A percentile compares a stretch with the other conserved stretches of the same genome.
Evolutionary conservation across 441 rosid genomes (phyloP).

Genomic region (Erodium trifolium): DNA sequence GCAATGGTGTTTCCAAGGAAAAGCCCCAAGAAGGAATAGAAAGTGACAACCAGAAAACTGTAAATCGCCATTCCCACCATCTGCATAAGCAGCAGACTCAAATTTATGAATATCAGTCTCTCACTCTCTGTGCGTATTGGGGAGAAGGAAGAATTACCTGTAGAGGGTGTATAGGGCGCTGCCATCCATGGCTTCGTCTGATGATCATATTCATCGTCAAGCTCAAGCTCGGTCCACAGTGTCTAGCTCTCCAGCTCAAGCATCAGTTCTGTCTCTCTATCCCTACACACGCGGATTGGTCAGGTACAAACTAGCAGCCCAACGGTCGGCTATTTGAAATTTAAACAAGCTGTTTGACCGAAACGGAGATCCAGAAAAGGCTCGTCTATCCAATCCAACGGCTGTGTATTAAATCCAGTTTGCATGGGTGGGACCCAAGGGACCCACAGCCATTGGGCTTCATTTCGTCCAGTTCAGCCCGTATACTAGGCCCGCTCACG

Average conservation of each 20-base stretch:
- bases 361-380: background rate
- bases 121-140: too few relatives aligned
- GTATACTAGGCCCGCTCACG: background rate
- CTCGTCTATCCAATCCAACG: background rate
- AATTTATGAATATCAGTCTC: background rate
- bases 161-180: conserved; percentile 72
- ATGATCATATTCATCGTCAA: conserved; percentile 12
- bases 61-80: conserved; percentile 70
- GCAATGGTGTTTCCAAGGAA: conserved; percentile 71
- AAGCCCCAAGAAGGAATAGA: conserved; percentile 72
- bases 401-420: background rate
- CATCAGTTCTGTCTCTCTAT: background rate
- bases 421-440: background rate
- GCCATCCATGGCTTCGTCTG: conserved; percentile 89
- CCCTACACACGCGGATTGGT: background rate
- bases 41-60: conserved; percentile 51
- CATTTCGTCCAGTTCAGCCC: too few relatives aligned
- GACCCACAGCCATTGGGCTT: background rate
- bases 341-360: background rate
- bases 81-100: conserved; percentile 21
- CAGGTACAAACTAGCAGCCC: background rate
- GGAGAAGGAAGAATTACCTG: conserved; percentile 37
- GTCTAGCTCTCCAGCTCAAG: background rate
- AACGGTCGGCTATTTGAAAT: conserved; percentile 6
- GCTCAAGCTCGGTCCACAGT: background rate